Evolutionary conservation across 2,329 filamentous ascomycete genomes (phyloP).

Genomic region (Fusarium nisikadoi): DNA sequence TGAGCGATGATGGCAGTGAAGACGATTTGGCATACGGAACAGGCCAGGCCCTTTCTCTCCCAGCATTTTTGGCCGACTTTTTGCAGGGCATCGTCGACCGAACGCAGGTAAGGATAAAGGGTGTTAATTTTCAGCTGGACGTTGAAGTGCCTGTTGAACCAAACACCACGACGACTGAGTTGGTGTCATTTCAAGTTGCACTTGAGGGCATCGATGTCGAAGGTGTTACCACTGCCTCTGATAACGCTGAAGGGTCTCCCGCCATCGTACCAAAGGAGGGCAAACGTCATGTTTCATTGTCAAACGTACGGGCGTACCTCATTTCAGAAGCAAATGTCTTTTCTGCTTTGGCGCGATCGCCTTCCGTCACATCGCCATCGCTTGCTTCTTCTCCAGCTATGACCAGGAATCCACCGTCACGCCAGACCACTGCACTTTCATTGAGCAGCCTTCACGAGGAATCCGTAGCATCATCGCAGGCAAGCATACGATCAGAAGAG

Average conservation of each 20-base stretch:
- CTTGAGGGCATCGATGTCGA: constrained; percentile 74
- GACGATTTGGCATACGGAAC: constrained; percentile 73
- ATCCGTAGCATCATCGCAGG: constrained; percentile 39
- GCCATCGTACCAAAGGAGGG: constrained; percentile 65
- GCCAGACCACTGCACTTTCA: constrained; percentile 46
- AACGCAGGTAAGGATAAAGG: constrained; percentile 72
- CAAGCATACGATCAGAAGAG: constrained; percentile 41
- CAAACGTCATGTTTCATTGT: constrained; percentile 72
- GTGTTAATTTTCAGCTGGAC: constrained; percentile 74
- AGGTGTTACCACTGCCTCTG: constrained; percentile 64
- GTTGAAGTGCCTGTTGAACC: constrained; percentile 65
- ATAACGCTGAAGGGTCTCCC: constrained; percentile 47
- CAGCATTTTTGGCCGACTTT: constrained; percentile 76
- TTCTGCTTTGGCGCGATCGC: constrained; percentile 66
- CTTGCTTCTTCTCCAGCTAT: constrained; percentile 63
- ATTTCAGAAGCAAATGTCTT: constrained; percentile 76
- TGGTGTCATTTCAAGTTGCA: constrained; percentile 72
- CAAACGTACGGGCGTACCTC: constrained; percentile 70
- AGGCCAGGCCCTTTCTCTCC: constrained; percentile 75
- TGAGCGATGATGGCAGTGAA: constrained; percentile 71
- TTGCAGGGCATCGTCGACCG: constrained; percentile 80
- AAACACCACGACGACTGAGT: constrained; percentile 58
- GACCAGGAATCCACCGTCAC: constrained; percentile 50
- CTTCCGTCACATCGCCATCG: constrained; percentile 60
- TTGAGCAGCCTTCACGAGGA: constrained; percentile 43